phyloP scores from a whole-genome alignment of 1,284 basidiomycete genomes.

The Gymnopus androsaceus region DNA sequence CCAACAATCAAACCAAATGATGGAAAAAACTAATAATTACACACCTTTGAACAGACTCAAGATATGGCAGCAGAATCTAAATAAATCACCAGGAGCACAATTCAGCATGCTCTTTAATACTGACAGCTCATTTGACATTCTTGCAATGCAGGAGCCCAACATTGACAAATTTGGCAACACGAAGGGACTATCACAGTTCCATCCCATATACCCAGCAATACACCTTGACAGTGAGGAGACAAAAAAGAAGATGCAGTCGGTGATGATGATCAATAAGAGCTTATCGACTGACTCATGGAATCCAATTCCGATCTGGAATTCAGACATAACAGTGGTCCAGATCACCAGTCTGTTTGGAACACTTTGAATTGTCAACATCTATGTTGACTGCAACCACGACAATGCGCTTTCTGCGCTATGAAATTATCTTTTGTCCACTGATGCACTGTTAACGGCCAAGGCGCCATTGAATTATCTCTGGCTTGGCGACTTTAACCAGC shows the following conservation, averaged over 20 bases:
- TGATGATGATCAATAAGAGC: conserved; percentile 27
- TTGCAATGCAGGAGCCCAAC: conserved; percentile 32
- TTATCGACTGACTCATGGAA: conserved; percentile 28
- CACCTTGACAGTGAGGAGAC: neutral
- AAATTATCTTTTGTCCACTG: neutral
- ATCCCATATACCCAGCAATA: conserved; percentile 19
- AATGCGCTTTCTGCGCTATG: conserved; percentile 12
- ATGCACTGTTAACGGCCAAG: too few relatives aligned
- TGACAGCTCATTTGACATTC: conserved; percentile 23
- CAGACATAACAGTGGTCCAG: conserved; percentile 30
- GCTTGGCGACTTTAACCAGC: too few relatives aligned
- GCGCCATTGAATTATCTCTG: conserved; percentile 15
- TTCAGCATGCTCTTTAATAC: conserved; percentile 10
- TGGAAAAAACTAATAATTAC: neutral
- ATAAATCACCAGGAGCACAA: conserved; percentile 14
- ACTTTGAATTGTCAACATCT: conserved; percentile 30
- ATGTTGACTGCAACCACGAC: conserved; percentile 25
- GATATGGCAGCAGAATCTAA: conserved; percentile 19
- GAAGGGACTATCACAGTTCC: conserved; percentile 15
- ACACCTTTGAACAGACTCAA: neutral
- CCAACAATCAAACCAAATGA: neutral
- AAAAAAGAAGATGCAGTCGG: conserved; percentile 17
- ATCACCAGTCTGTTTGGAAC: conserved; percentile 13
- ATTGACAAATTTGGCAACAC: conserved; percentile 22
- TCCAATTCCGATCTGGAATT: conserved; percentile 18